A percentile compares a stretch with the other conserved stretches of the same genome.
These are phyloP conservation scores for Boletus subcaerulescens DNA, from an alignment of 768 basidiomycete species.

Conservation along the genomic window DNA sequence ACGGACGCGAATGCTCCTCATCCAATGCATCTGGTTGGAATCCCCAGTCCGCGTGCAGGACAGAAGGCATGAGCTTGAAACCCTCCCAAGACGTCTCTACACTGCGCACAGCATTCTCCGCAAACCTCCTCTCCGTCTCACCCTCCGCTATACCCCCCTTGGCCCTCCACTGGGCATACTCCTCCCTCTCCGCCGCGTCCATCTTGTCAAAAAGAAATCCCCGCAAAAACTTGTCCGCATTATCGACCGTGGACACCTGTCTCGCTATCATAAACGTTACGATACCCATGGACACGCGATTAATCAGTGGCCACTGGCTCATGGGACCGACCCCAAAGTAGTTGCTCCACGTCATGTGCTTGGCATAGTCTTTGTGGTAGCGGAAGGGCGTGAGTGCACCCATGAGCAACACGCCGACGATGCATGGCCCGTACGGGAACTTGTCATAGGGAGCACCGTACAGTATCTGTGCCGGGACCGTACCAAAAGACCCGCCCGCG, in stretches of 20 bases:
- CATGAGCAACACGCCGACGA: constrained; percentile 47
- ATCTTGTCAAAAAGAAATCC: constrained; percentile 39
- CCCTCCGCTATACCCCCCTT: constrained; percentile 40
- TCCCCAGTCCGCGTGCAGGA: constrained; percentile 53
- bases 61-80: constrained; percentile 40
- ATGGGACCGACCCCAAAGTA: constrained; percentile 49
- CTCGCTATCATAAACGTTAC: constrained; percentile 29
- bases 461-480: constrained; percentile 52
- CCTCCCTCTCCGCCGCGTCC: constrained; percentile 34
- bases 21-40: constrained; percentile 42
- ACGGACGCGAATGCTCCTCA: constrained; percentile 42
- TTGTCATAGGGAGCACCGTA: constrained; percentile 48
- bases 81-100: constrained; percentile 52
- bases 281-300: constrained; percentile 31
- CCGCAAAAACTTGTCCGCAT: constrained; percentile 43
- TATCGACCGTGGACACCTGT: constrained; percentile 37
- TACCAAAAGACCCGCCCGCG: constrained; percentile 53
- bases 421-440: constrained; percentile 48
- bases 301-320: constrained; percentile 41
- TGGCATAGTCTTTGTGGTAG: constrained; percentile 44
- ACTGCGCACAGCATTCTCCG: constrained; percentile 43
- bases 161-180: constrained; percentile 41
- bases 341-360: constrained; percentile 43
- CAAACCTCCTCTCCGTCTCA: constrained; percentile 41
- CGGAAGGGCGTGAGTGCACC: constrained; percentile 47